A percentile compares a stretch with the other conserved stretches of the same genome.
Conservation (phyloP, 441 rosid species). For the Croton setiger region DNA sequence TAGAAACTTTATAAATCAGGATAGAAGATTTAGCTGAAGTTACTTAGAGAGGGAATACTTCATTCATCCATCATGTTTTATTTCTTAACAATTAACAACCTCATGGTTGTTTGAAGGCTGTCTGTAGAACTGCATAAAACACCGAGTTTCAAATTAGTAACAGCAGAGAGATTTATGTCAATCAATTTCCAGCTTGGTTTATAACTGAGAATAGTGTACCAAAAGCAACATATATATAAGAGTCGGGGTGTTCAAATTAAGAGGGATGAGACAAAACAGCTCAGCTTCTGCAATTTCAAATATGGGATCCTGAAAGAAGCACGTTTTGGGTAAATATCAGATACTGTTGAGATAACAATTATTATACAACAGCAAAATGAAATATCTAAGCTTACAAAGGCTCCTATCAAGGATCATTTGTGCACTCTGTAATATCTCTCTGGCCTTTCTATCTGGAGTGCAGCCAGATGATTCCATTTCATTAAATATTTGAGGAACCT, state of each 20-base stretch:
- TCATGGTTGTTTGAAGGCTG: not conserved
- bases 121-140: not conserved
- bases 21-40: not conserved
- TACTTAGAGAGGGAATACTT: not conserved
- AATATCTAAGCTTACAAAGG: constrained; percentile 27
- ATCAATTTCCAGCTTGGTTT: not conserved
- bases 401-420: constrained; percentile 41
- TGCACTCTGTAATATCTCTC: constrained; percentile 49
- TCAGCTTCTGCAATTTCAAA: not conserved
- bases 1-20: not conserved
- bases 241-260: not conserved
- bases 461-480: constrained; percentile 70
- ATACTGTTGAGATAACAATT: not conserved
- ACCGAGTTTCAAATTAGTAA: not conserved
- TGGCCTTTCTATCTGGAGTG: constrained; percentile 64
- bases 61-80: not conserved
- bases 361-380: not conserved
- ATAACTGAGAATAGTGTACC: not conserved
- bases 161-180: not conserved
- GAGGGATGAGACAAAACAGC: not conserved
- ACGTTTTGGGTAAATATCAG: not conserved
- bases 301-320: not conserved
- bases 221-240: not conserved
- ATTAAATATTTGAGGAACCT: constrained; percentile 59
- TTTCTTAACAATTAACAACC: not conserved